A percentile compares a stretch with the other conserved stretches of the same genome.
phyloP scores from a whole-genome alignment of 169 alveolate genomes.

The Plasmodium relictum region DNA sequence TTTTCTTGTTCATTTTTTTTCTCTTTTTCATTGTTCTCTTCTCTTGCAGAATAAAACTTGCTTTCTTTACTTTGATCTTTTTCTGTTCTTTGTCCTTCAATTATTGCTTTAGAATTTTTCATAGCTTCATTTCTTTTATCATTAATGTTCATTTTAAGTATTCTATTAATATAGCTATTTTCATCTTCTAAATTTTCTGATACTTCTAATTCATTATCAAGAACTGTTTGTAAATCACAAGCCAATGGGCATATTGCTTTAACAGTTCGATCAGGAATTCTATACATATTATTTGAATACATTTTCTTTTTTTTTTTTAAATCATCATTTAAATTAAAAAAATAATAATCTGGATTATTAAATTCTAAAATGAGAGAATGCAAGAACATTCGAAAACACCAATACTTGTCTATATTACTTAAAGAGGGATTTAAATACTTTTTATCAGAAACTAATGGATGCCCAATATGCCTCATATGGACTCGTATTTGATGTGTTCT shows the following conservation, averaged over 20 bases:
- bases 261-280: conserved; percentile 77
- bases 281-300: conserved; percentile 7
- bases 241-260: conserved; percentile 82
- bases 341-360: conserved; percentile 80
- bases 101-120: conserved; percentile 55
- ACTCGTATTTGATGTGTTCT: conserved; percentile 86
- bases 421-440: conserved; percentile 79
- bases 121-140: conserved; percentile 76
- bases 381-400: conserved; percentile 85
- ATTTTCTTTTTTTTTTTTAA: conserved; percentile 52
- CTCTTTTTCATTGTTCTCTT: conserved; percentile 11
- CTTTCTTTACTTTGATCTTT: background rate
- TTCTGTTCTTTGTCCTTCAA: conserved; percentile 7
- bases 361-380: conserved; percentile 82
- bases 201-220: conserved; percentile 55
- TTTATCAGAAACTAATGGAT: conserved; percentile 82
- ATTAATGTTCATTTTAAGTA: conserved; percentile 62
- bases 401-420: conserved; percentile 77
- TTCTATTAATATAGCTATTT: conserved; percentile 63
- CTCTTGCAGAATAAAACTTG: background rate
- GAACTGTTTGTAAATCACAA: conserved; percentile 76
- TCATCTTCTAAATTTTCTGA: conserved; percentile 77
- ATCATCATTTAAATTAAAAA: conserved; percentile 48
- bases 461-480: conserved; percentile 85
- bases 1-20: background rate